Conservation (phyloP, 352 stramenopile genomes). For the Halophytophthora polymorphica region DNA sequence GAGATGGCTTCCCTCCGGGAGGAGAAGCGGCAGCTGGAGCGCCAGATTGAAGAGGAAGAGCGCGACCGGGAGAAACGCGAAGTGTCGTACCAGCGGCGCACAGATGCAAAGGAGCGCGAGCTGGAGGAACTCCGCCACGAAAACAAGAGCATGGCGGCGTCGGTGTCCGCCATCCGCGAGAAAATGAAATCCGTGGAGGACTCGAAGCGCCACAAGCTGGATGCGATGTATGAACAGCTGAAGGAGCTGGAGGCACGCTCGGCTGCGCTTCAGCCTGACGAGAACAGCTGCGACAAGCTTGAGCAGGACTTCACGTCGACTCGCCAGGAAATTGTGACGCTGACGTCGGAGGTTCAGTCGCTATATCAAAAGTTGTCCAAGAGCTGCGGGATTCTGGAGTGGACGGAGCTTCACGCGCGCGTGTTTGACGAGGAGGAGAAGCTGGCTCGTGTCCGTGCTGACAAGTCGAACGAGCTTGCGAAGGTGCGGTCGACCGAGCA, state of each 20-base stretch:
- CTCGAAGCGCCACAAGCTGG: constrained; percentile 37
- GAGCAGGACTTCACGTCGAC: constrained; percentile 44
- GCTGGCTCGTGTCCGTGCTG: constrained; percentile 26
- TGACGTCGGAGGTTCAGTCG: constrained; percentile 44
- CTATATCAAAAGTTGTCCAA: constrained; percentile 52
- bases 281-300: constrained; percentile 22
- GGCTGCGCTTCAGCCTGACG: constrained; percentile 29
- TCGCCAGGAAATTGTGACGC: constrained; percentile 41
- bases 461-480: constrained; percentile 31
- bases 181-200: constrained; percentile 46
- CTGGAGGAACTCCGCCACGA: constrained; percentile 35
- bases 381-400: constrained; percentile 58
- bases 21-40: constrained; percentile 39
- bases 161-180: constrained; percentile 32
- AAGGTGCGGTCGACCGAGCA: constrained; percentile 47
- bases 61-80: constrained; percentile 40
- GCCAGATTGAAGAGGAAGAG: constrained; percentile 29
- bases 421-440: constrained; percentile 47
- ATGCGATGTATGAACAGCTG: constrained; percentile 29
- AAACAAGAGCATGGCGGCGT: constrained; percentile 35
- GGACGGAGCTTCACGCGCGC: constrained; percentile 45
- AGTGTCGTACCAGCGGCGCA: constrained; percentile 34
- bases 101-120: constrained; percentile 43
- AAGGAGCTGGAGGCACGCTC: constrained; percentile 39
- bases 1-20: constrained; percentile 40